phyloP scores from a whole-genome alignment of 2,329 filamentous ascomycete genomes.

The Colletotrichum lini region DNA sequence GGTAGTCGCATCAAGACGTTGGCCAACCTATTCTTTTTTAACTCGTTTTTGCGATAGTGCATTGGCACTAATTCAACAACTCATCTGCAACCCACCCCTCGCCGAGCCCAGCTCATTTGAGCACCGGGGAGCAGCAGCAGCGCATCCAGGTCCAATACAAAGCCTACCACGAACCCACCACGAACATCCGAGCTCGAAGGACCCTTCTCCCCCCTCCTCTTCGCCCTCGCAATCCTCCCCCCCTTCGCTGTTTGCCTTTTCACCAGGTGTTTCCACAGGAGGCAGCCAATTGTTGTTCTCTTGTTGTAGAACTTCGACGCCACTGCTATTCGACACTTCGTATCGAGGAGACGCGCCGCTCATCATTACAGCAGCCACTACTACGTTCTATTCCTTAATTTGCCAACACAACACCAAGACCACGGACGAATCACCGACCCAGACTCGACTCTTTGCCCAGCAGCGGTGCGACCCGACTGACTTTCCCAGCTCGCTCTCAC shows the following conservation, averaged over 20 bases:
- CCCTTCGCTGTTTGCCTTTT: not conserved
- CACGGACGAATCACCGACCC: slow-evolving; percentile 28
- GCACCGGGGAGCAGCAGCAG: not conserved
- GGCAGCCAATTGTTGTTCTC: slow-evolving; percentile 10
- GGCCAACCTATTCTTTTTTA: not conserved
- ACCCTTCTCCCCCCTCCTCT: not conserved
- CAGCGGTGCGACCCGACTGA: slow-evolving; percentile 19
- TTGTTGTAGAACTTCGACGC: not conserved
- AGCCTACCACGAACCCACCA: slow-evolving; percentile 21
- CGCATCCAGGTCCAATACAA: slow-evolving; percentile 23
- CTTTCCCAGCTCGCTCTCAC: slow-evolving; percentile 14
- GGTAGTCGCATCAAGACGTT: slow-evolving; percentile 28
- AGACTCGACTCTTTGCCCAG: slow-evolving; percentile 12
- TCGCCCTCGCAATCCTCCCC: not conserved
- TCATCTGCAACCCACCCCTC: slow-evolving; percentile 27
- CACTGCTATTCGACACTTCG: slow-evolving; percentile 21
- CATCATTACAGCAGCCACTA: not conserved
- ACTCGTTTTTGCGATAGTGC: slow-evolving; percentile 13
- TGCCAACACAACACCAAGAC: slow-evolving; percentile 12
- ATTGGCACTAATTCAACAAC: slow-evolving; percentile 36
- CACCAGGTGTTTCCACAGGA: not conserved
- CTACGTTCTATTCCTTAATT: slow-evolving; percentile 23
- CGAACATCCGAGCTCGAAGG: slow-evolving; percentile 12
- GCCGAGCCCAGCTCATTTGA: slow-evolving; percentile 24
- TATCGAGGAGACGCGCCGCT: slow-evolving; percentile 11